Evolutionary conservation across 495 filamentous ascomycete genomes (phyloP).

Genomic region (Recurvomyces mirabilis): DNA sequence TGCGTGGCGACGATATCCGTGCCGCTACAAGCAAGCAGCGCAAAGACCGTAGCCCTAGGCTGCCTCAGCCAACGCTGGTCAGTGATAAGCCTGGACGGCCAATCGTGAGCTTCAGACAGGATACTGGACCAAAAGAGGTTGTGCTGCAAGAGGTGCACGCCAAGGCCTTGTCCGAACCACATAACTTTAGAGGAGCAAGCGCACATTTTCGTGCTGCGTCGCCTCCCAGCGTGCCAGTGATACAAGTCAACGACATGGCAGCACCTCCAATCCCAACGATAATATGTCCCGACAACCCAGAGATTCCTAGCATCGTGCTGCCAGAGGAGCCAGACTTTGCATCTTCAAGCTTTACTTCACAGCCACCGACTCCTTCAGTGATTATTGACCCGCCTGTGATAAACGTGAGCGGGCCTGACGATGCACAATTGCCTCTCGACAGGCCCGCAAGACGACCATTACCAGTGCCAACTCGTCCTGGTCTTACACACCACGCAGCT

Average conservation of each 20-base stretch:
- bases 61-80: constrained; percentile 76
- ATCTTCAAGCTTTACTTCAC: constrained; percentile 29
- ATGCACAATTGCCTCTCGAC: constrained; percentile 3
- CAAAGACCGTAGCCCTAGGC: constrained; percentile 69
- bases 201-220: background rate
- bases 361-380: constrained; percentile 21
- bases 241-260: background rate
- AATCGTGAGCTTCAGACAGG: constrained; percentile 82
- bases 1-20: constrained; percentile 74
- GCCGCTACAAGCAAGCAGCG: constrained; percentile 83
- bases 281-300: constrained; percentile 23
- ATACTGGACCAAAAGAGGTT: constrained; percentile 56
- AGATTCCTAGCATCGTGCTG: constrained; percentile 28
- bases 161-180: background rate
- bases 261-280: constrained; percentile 26
- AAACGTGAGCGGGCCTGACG: constrained; percentile 35
- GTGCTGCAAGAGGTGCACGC: constrained; percentile 29
- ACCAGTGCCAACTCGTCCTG: constrained; percentile 26
- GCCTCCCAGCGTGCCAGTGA: background rate
- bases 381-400: constrained; percentile 20
- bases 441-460: constrained; percentile 18
- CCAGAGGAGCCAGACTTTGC: constrained; percentile 28
- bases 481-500: constrained; percentile 27
- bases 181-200: background rate
- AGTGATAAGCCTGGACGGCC: constrained; percentile 74